Base-by-base conservation (phyloP, 345 rosid species). In the Populus davidiana region DNA sequence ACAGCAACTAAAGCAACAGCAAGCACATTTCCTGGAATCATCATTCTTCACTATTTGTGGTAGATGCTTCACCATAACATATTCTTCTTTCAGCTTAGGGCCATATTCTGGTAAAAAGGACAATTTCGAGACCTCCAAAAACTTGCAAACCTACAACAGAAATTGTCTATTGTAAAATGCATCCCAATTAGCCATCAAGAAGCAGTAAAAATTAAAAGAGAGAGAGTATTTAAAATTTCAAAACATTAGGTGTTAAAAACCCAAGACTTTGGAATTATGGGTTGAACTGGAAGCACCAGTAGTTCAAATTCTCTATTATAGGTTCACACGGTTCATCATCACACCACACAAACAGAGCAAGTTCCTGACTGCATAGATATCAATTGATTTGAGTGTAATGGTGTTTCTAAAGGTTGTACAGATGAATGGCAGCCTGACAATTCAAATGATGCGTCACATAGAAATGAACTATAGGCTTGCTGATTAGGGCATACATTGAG, bases 51-150 rank as follows among this genome's bases (percentile, higher is more conserved):
- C 72, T 78, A 92, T 79, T 72, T 88, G 86, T 29, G 98, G 98
- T 71, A 96, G 89, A 86, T 96, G 99, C 84, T 87, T 94, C 73
- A 86, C 98, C 98, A 92, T 90, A 65, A 96, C 88, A 73, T 85
- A 90, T 67, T 91, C 99, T 87, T 96, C 99, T 87, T 89, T 96
- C 84, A 94, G 89, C 88, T 96, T 96, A 73, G 98, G 91, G 68
- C 99, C 99, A 87, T 94, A 96, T 85, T 96, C 98, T 16, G 93
- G 93, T 79, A 88, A 86, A 83, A 96, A 94, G 74, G 98, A 96
- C 90, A 96, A 78, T 81, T 86, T 92, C 66, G 99, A 96, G 75
- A 92, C 99, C 89, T 96, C 98, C 91, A 96, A 83, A 84, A 96
- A 96, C 87, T 89, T 94, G 93, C 99, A 96, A 75, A 96, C 99